Evolutionary conservation across 805 yeast species (phyloP).

Genomic region (Myxozyma monticola): DNA sequence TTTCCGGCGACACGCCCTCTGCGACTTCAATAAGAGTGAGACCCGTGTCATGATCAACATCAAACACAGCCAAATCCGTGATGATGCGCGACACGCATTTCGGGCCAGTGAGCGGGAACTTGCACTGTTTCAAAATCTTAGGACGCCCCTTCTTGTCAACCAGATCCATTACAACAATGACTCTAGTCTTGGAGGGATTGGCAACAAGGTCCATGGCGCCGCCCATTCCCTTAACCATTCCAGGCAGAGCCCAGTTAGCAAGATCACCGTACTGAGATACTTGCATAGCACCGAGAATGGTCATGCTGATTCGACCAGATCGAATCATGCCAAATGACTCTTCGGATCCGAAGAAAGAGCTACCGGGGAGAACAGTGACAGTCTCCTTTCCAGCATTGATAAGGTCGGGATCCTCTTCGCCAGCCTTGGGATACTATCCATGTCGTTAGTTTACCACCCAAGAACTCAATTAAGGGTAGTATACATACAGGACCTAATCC

Average conservation of each 20-base stretch:
- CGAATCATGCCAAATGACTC: slow-evolving; percentile 55
- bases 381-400: slow-evolving; percentile 57
- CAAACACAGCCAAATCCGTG: slow-evolving; percentile 52
- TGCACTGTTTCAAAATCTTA: slow-evolving; percentile 48
- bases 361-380: slow-evolving; percentile 49
- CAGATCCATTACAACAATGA: slow-evolving; percentile 52
- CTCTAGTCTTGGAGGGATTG: slow-evolving; percentile 47
- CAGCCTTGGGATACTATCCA: slow-evolving; percentile 37
- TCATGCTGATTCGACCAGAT: slow-evolving; percentile 47
- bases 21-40: slow-evolving; percentile 47
- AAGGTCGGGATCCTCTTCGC: slow-evolving; percentile 50
- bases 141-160: slow-evolving; percentile 49
- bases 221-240: slow-evolving; percentile 54
- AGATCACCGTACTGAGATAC: slow-evolving; percentile 51
- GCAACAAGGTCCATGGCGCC: slow-evolving; percentile 57
- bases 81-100: slow-evolving; percentile 49
- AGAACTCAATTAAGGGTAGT: neutral
- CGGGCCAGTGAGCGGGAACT: slow-evolving; percentile 51
- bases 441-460: neutral
- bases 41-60: slow-evolving; percentile 43
- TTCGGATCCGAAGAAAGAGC: slow-evolving; percentile 51
- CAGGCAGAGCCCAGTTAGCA: slow-evolving; percentile 57
- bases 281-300: slow-evolving; percentile 53
- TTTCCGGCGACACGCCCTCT: slow-evolving; percentile 45
- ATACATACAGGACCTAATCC: slow-evolving; percentile 47